phyloP scores from a whole-genome alignment of 106 monocot genomes.

The Acorus gramineus region DNA sequence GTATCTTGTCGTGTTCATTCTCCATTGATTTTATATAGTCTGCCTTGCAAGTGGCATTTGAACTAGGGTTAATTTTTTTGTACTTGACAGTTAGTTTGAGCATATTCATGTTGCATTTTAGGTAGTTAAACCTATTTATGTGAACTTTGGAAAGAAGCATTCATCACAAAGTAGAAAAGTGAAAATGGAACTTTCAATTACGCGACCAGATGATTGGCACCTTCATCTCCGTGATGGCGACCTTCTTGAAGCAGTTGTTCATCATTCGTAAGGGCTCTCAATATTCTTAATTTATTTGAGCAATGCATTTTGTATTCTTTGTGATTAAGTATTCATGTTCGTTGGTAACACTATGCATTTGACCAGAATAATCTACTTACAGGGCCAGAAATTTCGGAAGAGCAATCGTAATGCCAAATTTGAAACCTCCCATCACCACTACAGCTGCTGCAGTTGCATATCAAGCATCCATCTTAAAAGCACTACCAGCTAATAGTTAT shows the following conservation, averaged over 20 bases:
- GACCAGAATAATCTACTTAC: neutral
- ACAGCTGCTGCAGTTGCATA: constrained; percentile 63
- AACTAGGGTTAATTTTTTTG: too few species aligned
- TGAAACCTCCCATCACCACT: constrained; percentile 82
- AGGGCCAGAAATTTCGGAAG: constrained; percentile 66
- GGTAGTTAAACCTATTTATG: too few species aligned
- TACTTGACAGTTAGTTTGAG: too few species aligned
- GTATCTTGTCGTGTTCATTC: too few species aligned
- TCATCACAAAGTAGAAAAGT: too few species aligned
- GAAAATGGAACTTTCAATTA: constrained; percentile 42
- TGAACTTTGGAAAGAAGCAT: too few species aligned
- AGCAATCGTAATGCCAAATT: constrained; percentile 93
- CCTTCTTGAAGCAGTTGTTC: constrained; percentile 57
- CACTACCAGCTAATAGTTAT: constrained; percentile 30
- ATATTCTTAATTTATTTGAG: neutral
- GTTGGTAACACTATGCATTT: neutral
- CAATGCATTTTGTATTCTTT: neutral
- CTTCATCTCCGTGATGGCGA: constrained; percentile 90
- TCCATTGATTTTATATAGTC: too few species aligned
- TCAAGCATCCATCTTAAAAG: constrained; percentile 52
- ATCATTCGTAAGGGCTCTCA: constrained; percentile 37
- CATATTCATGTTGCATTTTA: too few species aligned
- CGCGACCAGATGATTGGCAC: constrained; percentile 91
- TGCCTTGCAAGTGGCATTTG: too few species aligned
- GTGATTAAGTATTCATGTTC: neutral